Percentiles rank a stretch among this genome's conserved stretches.
phyloP scores from a whole-genome alignment of 129 eudicot species.

The Glebionis coronaria region DNA sequence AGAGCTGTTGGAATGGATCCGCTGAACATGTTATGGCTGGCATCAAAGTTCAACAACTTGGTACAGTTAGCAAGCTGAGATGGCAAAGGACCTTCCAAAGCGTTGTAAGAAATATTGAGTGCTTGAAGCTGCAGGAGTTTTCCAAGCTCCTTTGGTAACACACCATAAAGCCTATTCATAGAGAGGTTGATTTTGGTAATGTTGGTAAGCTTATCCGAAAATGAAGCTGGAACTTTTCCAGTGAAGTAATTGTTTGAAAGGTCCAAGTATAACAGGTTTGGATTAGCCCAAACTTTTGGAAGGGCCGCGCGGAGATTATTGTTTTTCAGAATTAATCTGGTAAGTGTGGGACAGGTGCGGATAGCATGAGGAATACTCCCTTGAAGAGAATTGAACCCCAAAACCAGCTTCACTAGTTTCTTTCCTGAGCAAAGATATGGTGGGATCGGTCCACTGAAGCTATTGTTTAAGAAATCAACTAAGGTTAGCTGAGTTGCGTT shows the following conservation, averaged over 20 bases:
- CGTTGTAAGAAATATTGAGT: conserved; percentile 63
- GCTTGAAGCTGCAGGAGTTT: conserved; percentile 47
- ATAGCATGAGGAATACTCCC: conserved; percentile 62
- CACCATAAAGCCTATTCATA: conserved; percentile 49
- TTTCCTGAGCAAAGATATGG: conserved; percentile 66
- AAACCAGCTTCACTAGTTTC: conserved; percentile 40
- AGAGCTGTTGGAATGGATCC: conserved; percentile 59
- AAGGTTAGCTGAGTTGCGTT: conserved; percentile 49
- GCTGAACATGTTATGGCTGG: conserved; percentile 51
- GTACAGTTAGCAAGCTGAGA: conserved; percentile 51
- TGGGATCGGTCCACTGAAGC: conserved; percentile 71
- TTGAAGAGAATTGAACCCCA: conserved; percentile 55
- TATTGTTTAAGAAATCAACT: conserved; percentile 62
- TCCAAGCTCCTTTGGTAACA: conserved; percentile 60
- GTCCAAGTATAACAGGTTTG: conserved; percentile 42
- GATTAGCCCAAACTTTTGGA: conserved; percentile 54
- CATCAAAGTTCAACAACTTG: conserved; percentile 47
- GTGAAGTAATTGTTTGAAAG: conserved; percentile 47
- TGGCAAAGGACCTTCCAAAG: conserved; percentile 66
- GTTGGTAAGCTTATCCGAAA: conserved; percentile 37
- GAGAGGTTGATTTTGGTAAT: conserved; percentile 51
- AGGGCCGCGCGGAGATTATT: conserved; percentile 61
- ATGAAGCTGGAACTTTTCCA: conserved; percentile 57
- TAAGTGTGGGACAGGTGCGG: conserved; percentile 57
- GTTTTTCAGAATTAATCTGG: conserved; percentile 46